Percentiles rank a stretch among this genome's conserved stretches.
phyloP scores from a whole-genome alignment of 2,329 filamentous ascomycete genomes.

The Neobulgaria alba region DNA sequence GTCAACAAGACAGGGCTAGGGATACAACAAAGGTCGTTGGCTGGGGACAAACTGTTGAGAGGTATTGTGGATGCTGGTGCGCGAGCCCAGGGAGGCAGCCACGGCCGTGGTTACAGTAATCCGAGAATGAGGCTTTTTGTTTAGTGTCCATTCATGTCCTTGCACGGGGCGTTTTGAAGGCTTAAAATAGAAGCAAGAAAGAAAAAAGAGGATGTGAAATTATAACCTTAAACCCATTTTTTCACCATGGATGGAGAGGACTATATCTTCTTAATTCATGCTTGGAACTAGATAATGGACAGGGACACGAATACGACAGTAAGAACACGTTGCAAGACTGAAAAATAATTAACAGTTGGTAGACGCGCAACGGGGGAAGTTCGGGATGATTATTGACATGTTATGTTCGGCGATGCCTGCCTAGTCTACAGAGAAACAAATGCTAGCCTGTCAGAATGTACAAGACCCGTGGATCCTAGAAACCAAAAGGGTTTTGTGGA shows the following conservation, averaged over 20 bases:
- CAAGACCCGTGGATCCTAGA: constrained; percentile 34
- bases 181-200: not conserved
- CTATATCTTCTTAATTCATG: not conserved
- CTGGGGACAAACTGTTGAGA: too few species aligned
- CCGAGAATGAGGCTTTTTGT: too few species aligned
- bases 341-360: not conserved
- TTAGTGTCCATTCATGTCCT: too few species aligned
- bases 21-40: too few species aligned
- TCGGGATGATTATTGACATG: constrained; percentile 18
- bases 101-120: too few species aligned
- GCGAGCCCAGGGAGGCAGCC: too few species aligned
- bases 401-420: constrained; percentile 21
- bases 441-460: constrained; percentile 18
- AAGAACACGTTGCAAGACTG: too few species aligned
- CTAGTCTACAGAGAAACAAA: constrained; percentile 24
- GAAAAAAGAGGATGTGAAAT: not conserved
- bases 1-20: too few species aligned
- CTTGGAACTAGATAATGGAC: too few species aligned
- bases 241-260: not conserved
- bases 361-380: not conserved
- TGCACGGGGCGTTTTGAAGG: too few species aligned
- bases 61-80: too few species aligned
- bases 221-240: not conserved
- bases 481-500: constrained; percentile 63
- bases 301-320: too few species aligned